Conservation (phyloP, 2,329 filamentous ascomycete species). For the Sclerotinia spermophila region DNA sequence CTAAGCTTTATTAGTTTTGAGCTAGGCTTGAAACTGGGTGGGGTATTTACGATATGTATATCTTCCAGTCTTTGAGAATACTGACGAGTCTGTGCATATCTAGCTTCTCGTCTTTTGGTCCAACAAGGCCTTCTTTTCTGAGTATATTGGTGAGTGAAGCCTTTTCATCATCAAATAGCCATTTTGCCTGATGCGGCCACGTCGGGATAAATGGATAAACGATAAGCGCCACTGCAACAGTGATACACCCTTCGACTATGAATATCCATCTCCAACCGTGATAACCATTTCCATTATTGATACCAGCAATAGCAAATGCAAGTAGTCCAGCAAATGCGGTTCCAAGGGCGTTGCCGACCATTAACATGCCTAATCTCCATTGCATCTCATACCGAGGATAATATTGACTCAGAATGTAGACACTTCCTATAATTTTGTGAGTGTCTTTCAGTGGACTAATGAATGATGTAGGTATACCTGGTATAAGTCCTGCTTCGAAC, state of each 20-base stretch:
- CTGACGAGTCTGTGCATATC: neutral
- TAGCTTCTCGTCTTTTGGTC: neutral
- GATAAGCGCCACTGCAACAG: neutral
- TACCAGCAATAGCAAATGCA: slow-evolving; percentile 6
- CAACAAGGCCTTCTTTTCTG: neutral
- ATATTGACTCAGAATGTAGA: neutral
- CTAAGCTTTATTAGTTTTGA: neutral
- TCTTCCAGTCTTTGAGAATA: neutral
- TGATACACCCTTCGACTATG: neutral
- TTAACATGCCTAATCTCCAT: neutral
- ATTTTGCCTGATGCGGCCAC: neutral
- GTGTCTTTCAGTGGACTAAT: neutral
- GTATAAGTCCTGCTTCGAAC: neutral
- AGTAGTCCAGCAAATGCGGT: neutral
- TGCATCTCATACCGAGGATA: neutral
- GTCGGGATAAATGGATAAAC: neutral
- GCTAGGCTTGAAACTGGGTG: accelerated
- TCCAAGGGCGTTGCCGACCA: neutral
- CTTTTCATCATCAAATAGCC: neutral
- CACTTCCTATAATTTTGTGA: neutral
- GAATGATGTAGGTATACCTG: neutral
- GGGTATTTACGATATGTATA: neutral
- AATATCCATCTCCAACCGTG: slow-evolving; percentile 3
- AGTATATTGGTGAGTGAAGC: neutral
- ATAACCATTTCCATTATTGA: neutral